Evolutionary conservation across 768 basidiomycete genomes (phyloP), one percentile per base, ranked within the genome.

Genomic region (Multifurca ochricompacta): DNA sequence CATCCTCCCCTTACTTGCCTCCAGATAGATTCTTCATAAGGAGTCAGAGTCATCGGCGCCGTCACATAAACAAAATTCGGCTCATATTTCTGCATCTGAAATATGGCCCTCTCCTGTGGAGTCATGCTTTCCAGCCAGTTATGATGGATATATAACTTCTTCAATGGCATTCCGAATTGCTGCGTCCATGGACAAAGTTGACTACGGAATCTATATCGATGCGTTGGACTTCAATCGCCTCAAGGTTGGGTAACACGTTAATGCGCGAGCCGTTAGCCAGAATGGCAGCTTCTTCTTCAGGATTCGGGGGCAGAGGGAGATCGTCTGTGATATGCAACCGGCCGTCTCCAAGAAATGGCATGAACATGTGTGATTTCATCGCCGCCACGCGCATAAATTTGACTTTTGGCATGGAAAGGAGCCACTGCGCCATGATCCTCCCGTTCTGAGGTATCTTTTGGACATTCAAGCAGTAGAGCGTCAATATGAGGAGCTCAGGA

Each of bases 321-420:
- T 59, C 56, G 14, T 58, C 37, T 11, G 16, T 35, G 9, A 35
- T 18, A 34, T 48, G 30, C n/a, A 59, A 49, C 43, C 60, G 60
- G 34, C 44, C 53, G 23, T 61, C 58, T 9, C 40, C 14, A 25
- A 34, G 10, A 30, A 61, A 49, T 2, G 18, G 27, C 14, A 18
- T 10, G 9, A 55, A 31, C 42, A 61, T 3, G 46, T 48, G 46
- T 41, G 48, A 3, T 16, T 23, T 28, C 45, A 52, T 51, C 25
- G 2, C 2, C 13, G 28, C 53, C 40, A 53, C 10, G 46, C 64
- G 66, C 49, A 68, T 49, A 47, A 62, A 56, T 43, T 54, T 53
- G 39, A 87, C 62, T 25, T 70, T 64, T 9, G 82, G 82, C 75
- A 85, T 79, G 19, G 82, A 77, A 44, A 75, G 67, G 28, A 86